Evolutionary conservation across 768 basidiomycete species (phyloP).

Genomic region (Hemileccinum rubropunctum): DNA sequence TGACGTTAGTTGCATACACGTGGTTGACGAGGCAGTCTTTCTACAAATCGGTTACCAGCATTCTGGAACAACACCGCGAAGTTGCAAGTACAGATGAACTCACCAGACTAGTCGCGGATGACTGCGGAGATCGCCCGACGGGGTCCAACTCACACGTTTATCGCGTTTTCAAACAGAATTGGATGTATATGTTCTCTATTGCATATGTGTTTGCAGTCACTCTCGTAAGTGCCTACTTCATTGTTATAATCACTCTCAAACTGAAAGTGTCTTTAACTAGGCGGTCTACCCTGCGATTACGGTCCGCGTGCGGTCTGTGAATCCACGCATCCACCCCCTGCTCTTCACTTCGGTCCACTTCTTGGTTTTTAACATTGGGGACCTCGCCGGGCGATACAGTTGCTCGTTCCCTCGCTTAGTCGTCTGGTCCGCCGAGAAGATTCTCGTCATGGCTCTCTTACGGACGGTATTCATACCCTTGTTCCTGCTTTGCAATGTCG

Average conservation of each 20-base stretch:
- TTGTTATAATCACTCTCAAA: neutral
- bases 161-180: constrained; percentile 61
- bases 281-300: constrained; percentile 88
- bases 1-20: constrained; percentile 50
- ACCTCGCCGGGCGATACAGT: constrained; percentile 65
- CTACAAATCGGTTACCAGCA: constrained; percentile 54
- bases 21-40: constrained; percentile 58
- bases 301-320: constrained; percentile 66
- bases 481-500: constrained; percentile 87
- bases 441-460: constrained; percentile 60
- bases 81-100: constrained; percentile 25
- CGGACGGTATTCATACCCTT: constrained; percentile 83
- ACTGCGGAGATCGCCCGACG: constrained; percentile 19
- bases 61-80: constrained; percentile 40
- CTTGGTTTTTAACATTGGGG: constrained; percentile 70
- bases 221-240: constrained; percentile 49
- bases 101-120: constrained; percentile 35
- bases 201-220: constrained; percentile 78
- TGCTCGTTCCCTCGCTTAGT: constrained; percentile 64
- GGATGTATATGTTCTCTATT: constrained; percentile 66
- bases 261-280: constrained; percentile 37
- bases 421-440: constrained; percentile 64
- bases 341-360: constrained; percentile 81
- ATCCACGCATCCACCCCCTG: constrained; percentile 68
- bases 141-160: constrained; percentile 44